Percentiles rank a stretch among this genome's conserved stretches.
phyloP scores from a whole-genome alignment of 176 grass and related monocot species.

The Musa schizocarpa region DNA sequence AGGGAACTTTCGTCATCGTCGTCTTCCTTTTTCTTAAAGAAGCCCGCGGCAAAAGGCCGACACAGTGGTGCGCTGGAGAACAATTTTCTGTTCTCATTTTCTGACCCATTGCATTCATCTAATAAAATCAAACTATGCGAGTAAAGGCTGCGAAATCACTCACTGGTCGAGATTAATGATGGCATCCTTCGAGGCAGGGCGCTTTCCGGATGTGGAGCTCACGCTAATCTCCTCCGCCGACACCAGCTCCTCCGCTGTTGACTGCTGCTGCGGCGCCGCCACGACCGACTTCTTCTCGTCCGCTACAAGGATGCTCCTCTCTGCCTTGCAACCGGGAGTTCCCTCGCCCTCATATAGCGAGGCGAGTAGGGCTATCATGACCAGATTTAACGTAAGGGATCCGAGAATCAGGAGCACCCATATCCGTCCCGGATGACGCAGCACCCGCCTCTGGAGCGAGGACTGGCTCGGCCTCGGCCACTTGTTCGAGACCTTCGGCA shows the following conservation, averaged over 20 bases:
- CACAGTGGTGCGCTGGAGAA: background rate
- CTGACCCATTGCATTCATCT: background rate
- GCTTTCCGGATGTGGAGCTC: constrained; percentile 29
- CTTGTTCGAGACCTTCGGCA: no score
- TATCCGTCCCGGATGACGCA: no score
- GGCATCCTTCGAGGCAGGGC: constrained; percentile 15
- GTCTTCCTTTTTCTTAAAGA: no score
- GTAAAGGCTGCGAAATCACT: constrained; percentile 12
- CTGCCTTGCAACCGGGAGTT: background rate
- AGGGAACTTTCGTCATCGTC: no score
- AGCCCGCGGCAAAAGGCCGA: no score
- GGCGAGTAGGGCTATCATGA: background rate
- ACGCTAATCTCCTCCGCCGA: constrained; percentile 6
- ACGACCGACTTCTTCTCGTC: background rate
- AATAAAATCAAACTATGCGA: background rate
- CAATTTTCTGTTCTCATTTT: background rate
- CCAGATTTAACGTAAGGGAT: constrained; percentile 2
- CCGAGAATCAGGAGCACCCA: background rate
- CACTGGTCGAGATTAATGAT: constrained; percentile 69
- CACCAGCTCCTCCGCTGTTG: no score
- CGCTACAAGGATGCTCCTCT: background rate
- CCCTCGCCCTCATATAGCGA: background rate
- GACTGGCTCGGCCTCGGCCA: no score
- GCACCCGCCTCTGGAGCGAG: no score
- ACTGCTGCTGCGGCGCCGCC: background rate